Evolutionary conservation across 2,329 filamentous ascomycete species (phyloP).

Genomic region (Penicillium sp.): DNA sequence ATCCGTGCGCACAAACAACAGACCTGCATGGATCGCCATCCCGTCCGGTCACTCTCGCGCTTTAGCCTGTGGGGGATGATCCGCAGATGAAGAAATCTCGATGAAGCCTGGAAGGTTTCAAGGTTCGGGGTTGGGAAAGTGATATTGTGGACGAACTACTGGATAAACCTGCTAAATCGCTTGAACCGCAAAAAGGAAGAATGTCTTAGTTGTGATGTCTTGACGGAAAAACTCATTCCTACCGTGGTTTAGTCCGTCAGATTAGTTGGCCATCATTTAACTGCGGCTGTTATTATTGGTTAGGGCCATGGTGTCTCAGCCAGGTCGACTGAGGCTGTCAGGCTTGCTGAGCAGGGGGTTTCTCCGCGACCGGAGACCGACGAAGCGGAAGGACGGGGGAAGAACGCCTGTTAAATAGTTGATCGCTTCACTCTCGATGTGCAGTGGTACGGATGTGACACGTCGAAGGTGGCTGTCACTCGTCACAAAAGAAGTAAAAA

Average conservation of each 20-base stretch:
- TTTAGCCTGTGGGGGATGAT: constrained; percentile 2
- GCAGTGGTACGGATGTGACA: not conserved
- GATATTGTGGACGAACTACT: not conserved
- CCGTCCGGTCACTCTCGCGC: constrained; percentile 1
- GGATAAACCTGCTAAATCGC: no score
- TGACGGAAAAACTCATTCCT: not conserved
- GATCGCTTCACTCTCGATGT: not conserved
- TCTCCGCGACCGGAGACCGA: not conserved
- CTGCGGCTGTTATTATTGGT: not conserved
- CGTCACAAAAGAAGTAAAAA: not conserved
- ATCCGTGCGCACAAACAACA: constrained; percentile 1
- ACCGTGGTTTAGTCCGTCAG: not conserved
- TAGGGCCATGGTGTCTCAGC: not conserved
- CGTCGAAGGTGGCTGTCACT: not conserved
- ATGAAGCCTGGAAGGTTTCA: not conserved
- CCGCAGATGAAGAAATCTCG: constrained; percentile 1
- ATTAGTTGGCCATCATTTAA: not conserved
- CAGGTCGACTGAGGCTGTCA: constrained; percentile 4
- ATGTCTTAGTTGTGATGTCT: not conserved
- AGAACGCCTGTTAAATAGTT: constrained; percentile 1
- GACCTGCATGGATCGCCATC: constrained; percentile 9
- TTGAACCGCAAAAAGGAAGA: not conserved
- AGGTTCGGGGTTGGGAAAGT: not conserved
- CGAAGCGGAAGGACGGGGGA: not conserved
- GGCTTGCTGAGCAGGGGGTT: not conserved